Evolutionary conservation across 371 early-diverging fungal genomes (phyloP).

Genomic region (Coemansia sp.): DNA sequence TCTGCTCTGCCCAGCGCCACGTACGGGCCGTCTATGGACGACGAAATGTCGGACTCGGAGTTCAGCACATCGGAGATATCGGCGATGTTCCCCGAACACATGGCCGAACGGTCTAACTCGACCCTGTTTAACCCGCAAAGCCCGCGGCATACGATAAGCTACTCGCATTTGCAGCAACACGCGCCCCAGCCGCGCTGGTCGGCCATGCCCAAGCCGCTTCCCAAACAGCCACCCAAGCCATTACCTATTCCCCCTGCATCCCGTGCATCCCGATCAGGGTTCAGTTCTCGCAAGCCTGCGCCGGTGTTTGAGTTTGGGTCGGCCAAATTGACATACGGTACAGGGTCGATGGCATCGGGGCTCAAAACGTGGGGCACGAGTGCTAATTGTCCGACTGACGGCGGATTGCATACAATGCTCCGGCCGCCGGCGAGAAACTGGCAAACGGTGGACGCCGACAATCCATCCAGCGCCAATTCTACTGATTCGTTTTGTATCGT

Average conservation of each 20-base stretch:
- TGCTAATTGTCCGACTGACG: constrained; percentile 5
- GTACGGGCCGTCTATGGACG: neutral
- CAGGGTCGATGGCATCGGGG: neutral
- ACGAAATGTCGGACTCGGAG: constrained; percentile 22
- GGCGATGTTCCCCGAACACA: constrained; percentile 21
- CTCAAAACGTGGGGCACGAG: constrained; percentile 22
- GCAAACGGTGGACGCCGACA: constrained; percentile 19
- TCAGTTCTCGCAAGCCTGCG: constrained; percentile 32
- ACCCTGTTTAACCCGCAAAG: constrained; percentile 22
- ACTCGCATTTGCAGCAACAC: neutral
- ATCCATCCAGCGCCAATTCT: constrained; percentile 30
- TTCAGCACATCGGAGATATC: constrained; percentile 20
- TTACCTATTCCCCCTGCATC: neutral
- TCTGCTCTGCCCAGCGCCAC: constrained; percentile 3
- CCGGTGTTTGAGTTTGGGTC: constrained; percentile 45
- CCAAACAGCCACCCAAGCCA: constrained; percentile 15
- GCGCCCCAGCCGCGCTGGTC: neutral
- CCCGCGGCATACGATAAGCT: constrained; percentile 7
- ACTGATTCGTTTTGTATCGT: constrained; percentile 45
- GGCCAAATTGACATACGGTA: constrained; percentile 36
- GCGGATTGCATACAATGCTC: neutral
- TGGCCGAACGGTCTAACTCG: constrained; percentile 21
- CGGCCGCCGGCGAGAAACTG: constrained; percentile 14
- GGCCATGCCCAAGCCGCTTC: constrained; percentile 31
- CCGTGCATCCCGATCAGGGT: constrained; percentile 9